Percentiles rank a stretch among this genome's conserved stretches.
These are phyloP conservation scores for Rhododendron kiyosumense DNA, from an alignment of 148 eudicot genomes.

Conservation along the genomic window DNA sequence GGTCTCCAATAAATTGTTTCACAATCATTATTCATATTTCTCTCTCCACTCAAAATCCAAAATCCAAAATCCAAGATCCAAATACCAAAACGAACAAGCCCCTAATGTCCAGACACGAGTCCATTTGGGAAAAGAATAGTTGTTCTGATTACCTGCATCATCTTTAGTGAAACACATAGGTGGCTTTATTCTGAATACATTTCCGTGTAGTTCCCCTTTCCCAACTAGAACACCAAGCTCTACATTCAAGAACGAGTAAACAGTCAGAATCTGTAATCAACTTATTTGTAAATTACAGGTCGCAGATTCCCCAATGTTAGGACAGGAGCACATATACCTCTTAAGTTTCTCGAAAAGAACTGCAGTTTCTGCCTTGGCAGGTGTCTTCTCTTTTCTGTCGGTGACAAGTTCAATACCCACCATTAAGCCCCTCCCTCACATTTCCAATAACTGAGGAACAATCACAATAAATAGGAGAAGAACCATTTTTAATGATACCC, in stretches of 20 bases:
- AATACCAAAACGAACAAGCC: too few species aligned
- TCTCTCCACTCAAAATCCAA: too few species aligned
- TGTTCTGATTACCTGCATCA: constrained; percentile 67
- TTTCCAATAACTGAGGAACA: constrained; percentile 78
- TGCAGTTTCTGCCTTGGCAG: constrained; percentile 89
- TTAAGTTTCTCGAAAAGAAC: constrained; percentile 79
- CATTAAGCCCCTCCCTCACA: constrained; percentile 95
- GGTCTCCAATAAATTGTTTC: too few species aligned
- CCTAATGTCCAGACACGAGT: too few species aligned
- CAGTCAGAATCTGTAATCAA: neutral
- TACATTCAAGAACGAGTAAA: constrained; percentile 19
- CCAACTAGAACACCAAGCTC: constrained; percentile 93
- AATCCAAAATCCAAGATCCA: too few species aligned
- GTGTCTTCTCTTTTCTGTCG: constrained; percentile 78
- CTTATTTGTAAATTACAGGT: neutral
- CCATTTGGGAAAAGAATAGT: neutral
- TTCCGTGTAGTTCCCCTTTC: constrained; percentile 95
- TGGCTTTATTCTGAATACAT: constrained; percentile 93
- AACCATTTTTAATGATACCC: neutral
- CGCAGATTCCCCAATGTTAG: neutral
- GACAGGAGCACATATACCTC: constrained; percentile 44
- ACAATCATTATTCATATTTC: too few species aligned
- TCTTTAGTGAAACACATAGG: constrained; percentile 93
- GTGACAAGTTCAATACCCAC: constrained; percentile 90
- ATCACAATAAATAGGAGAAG: neutral